Percentiles rank a stretch among this genome's conserved stretches.
Evolutionary conservation across 768 basidiomycete genomes (phyloP).

Genomic region (Lyophyllum decastes): DNA sequence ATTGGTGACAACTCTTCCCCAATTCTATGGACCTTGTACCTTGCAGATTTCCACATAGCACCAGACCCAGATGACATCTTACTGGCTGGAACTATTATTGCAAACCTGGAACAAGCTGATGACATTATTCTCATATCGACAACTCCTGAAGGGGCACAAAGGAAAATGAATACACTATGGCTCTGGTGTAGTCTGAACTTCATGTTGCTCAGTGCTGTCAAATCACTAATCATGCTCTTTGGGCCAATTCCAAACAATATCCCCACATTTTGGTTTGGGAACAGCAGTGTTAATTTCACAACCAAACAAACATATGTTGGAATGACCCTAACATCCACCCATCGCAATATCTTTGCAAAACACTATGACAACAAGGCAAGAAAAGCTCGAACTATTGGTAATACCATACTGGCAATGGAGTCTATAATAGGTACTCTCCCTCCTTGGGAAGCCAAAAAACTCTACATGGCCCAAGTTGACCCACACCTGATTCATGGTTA

Average conservation of each 20-base stretch:
- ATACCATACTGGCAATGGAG: background rate
- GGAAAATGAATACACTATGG: slow-evolving; percentile 14
- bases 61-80: slow-evolving; percentile 14
- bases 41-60: slow-evolving; percentile 20
- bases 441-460: background rate
- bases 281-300: background rate
- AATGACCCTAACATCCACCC: background rate
- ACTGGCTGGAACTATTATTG: slow-evolving; percentile 12
- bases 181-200: slow-evolving; percentile 23
- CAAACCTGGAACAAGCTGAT: slow-evolving; percentile 26
- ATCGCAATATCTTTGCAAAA: slow-evolving; percentile 5
- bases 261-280: background rate
- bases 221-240: slow-evolving; percentile 23
- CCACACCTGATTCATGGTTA: background rate
- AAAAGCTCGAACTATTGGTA: slow-evolving; percentile 6
- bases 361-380: slow-evolving; percentile 12
- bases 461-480: slow-evolving; percentile 4
- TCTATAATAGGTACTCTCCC: background rate
- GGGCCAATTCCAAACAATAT: slow-evolving; percentile 4
- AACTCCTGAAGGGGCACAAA: slow-evolving; percentile 17
- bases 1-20: slow-evolving; percentile 25
- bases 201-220: slow-evolving; percentile 24
- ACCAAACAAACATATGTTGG: slow-evolving; percentile 7
- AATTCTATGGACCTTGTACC: slow-evolving; percentile 22
- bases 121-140: slow-evolving; percentile 22